A percentile compares a stretch with the other conserved stretches of the same genome.
Conservation (phyloP, 2,329 filamentous ascomycete genomes). For the Monosporascus sp. region DNA sequence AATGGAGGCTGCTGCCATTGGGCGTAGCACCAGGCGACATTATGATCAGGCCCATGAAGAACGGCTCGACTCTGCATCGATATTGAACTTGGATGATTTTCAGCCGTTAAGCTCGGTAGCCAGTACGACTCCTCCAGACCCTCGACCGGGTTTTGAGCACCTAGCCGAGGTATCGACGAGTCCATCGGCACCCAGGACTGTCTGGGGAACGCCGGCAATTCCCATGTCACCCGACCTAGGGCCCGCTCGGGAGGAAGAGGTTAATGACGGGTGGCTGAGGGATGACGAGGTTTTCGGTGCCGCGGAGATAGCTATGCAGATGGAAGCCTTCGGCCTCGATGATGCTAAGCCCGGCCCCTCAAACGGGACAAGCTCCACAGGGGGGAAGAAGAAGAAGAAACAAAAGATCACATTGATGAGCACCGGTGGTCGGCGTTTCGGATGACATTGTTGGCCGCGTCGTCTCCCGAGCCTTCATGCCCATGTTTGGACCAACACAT, state of each 20-base stretch:
- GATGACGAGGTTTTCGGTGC: constrained; percentile 67
- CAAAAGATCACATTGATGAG: constrained; percentile 71
- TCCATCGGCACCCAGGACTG: constrained; percentile 69
- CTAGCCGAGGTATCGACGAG: constrained; percentile 77
- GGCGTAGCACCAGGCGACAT: constrained; percentile 40
- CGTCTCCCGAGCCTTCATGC: no score
- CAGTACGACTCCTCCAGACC: constrained; percentile 50
- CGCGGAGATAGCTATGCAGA: constrained; percentile 55
- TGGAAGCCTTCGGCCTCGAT: constrained; percentile 48
- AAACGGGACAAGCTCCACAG: constrained; percentile 23
- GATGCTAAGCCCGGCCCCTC: constrained; percentile 12
- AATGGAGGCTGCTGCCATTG: constrained; percentile 66
- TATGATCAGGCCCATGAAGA: constrained; percentile 34
- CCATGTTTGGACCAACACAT: no score
- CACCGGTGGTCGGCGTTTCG: constrained; percentile 46
- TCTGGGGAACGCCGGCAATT: constrained; percentile 84
- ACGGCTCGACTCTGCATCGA: constrained; percentile 32
- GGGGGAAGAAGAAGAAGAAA: constrained; percentile 63
- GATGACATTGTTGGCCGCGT: constrained; percentile 10
- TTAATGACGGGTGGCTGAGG: constrained; percentile 80
- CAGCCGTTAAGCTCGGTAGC: constrained; percentile 51
- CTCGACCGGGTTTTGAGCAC: constrained; percentile 57
- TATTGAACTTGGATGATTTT: constrained; percentile 57
- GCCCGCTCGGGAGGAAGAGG: constrained; percentile 32
- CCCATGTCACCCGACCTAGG: constrained; percentile 52